Conservation (phyloP, 2,329 filamentous ascomycete genomes). For the Chrysoporthe deuterocubensis region DNA sequence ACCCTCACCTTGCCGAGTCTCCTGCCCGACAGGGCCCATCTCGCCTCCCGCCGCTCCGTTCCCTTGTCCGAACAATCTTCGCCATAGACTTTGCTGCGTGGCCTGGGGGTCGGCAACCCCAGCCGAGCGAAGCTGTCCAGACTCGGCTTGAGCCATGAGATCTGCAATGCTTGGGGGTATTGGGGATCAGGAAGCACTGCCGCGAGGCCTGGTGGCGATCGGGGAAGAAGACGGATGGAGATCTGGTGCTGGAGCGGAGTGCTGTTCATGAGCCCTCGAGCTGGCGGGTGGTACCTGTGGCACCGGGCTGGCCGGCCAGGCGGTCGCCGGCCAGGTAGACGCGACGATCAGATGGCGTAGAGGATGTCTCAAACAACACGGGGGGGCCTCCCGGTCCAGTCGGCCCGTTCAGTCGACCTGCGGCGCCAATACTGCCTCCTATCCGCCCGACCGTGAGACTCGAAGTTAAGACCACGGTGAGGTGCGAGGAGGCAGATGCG, state of each 20-base stretch:
- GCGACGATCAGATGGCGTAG: conserved; percentile 17
- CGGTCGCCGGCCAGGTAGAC: conserved; percentile 26
- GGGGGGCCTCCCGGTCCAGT: neutral
- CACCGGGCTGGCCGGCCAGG: conserved; percentile 23
- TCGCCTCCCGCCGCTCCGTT: conserved; percentile 31
- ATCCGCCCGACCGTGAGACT: conserved; percentile 19
- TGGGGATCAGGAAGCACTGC: neutral
- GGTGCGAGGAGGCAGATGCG: conserved; percentile 18
- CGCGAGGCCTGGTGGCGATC: neutral
- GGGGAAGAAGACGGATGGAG: neutral
- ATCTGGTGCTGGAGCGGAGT: neutral
- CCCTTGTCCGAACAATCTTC: conserved; percentile 33
- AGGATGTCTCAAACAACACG: conserved; percentile 22
- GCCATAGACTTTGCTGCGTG: conserved; percentile 34
- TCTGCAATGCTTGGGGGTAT: neutral
- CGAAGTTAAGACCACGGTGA: conserved; percentile 22
- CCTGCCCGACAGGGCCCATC: conserved; percentile 35
- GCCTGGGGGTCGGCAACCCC: conserved; percentile 29
- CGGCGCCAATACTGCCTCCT: conserved; percentile 16
- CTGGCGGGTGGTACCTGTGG: conserved; percentile 17
- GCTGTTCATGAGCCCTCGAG: conserved; percentile 17
- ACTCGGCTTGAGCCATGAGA: conserved; percentile 36
- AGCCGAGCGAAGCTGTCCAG: conserved; percentile 27
- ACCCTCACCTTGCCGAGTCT: conserved; percentile 33
- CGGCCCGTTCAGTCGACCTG: conserved; percentile 12